Percentiles rank a stretch among this genome's conserved stretches.
Evolutionary conservation across 768 basidiomycete species (phyloP).

Genomic region (Pseudohyphozyma bogoriensis): DNA sequence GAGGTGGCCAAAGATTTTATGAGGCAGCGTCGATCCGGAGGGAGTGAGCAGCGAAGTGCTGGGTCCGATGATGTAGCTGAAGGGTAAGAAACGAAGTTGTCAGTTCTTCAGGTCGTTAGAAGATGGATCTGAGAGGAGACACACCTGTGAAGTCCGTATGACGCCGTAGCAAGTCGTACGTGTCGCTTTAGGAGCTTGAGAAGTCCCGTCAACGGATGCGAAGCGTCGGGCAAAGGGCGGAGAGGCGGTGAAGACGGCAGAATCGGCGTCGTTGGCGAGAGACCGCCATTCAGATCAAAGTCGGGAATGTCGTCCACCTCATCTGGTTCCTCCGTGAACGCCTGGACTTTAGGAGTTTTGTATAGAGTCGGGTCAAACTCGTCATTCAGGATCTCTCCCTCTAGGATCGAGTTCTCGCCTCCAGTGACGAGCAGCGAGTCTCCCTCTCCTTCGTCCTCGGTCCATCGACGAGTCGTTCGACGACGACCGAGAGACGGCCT

Average conservation of each 20-base stretch:
- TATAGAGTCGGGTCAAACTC: background rate
- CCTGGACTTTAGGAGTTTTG: background rate
- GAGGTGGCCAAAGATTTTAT: constrained; percentile 22
- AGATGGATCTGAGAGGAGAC: too few species aligned
- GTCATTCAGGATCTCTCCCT: constrained; percentile 11
- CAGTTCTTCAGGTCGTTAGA: too few species aligned
- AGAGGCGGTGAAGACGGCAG: background rate
- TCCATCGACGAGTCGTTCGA: background rate
- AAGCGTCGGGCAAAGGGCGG: background rate
- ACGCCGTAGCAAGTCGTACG: constrained; percentile 17
- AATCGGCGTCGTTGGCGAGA: too few species aligned
- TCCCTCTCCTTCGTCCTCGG: constrained; percentile 6
- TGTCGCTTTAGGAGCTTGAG: constrained; percentile 13
- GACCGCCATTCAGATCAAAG: constrained; percentile 2
- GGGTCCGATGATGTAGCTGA: constrained; percentile 9
- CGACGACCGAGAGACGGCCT: background rate
- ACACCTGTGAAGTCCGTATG: constrained; percentile 26
- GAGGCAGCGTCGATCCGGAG: constrained; percentile 12
- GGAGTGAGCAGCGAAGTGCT: constrained; percentile 21
- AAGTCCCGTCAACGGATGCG: background rate
- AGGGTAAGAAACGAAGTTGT: too few species aligned
- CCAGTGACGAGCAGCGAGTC: constrained; percentile 12
- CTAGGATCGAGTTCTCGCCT: background rate
- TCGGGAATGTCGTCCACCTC: constrained; percentile 5
- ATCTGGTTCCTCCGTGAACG: background rate